Base-by-base conservation (phyloP, 2,329 filamentous ascomycete genomes). In the Aphanocladium album region DNA sequence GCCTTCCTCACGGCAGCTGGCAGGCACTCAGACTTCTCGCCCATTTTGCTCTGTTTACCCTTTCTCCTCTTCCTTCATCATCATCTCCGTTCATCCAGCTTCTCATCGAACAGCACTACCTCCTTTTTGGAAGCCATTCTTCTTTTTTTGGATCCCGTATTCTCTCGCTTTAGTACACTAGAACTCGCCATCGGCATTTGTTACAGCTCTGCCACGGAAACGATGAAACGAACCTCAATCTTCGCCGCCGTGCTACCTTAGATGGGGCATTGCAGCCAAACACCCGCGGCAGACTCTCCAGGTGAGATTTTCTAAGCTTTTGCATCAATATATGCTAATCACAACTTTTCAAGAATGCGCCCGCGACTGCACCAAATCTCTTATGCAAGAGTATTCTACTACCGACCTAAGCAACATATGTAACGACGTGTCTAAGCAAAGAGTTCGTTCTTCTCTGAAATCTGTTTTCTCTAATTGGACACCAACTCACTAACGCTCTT, bases 131-230 rank as follows among this genome's bases (percentile, higher is more conserved):
- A 68, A 62, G 59, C 56, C 58, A 43, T 64, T 66, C 64, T 62
- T 64, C 61, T 65, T 65, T 71, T 71, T 71, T 75, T 73, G 70
- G 71, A 71, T 67, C 65, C 57, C 62, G 41, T 55, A 60, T 62
- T 54, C 54, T 21, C 35, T 62, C 55, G 50, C 49, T 54, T 71
- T 71, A 70, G 68, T 61, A 66, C 65, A 53, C 35, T 39, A 57
- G 45, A 50, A 57, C 53, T 39, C 60, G 47, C 52, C 57, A 54
- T 23, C 39, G 57, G 50, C 57, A 60, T 60, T 41, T 54, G 57
- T 60, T 60, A 60, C 50, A 25, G 30, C n/a, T 47, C 50, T 41
- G 49, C 41, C 50, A 46, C 39, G 57, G 41, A 52, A 21, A 60
- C 30, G 50, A 60, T 60, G 57, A 60, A 57, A 57, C 52, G 53